A percentile compares a stretch with the other conserved stretches of the same genome.
Conservation (phyloP, 129 eudicot genomes). For the Flaveria sonorensis region DNA sequence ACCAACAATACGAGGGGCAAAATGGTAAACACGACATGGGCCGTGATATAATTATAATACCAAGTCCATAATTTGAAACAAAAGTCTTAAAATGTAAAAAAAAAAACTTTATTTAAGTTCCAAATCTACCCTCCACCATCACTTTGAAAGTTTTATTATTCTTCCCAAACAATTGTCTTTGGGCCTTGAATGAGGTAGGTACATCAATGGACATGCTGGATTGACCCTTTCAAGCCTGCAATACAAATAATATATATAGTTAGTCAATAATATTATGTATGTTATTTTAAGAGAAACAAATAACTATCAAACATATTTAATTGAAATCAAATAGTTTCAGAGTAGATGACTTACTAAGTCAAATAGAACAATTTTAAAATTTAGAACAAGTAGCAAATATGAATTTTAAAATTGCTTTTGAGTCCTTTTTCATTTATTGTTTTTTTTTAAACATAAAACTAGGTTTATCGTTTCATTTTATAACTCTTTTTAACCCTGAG, state of each 20-base stretch:
- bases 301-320: background rate
- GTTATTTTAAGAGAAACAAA: background rate
- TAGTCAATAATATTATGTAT: background rate
- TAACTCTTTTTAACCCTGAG: no score
- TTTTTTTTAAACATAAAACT: no score
- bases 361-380: background rate
- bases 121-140: constrained; percentile 23
- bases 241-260: constrained; percentile 1
- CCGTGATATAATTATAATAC: background rate
- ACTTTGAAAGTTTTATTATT: constrained; percentile 44
- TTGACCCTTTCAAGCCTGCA: constrained; percentile 74
- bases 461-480: no score
- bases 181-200: constrained; percentile 80
- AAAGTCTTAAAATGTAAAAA: background rate
- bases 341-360: constrained; percentile 4
- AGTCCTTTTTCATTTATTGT: no score
- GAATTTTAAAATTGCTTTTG: no score
- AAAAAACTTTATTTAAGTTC: constrained; percentile 10
- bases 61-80: background rate
- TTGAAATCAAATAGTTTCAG: background rate
- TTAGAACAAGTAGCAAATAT: background rate
- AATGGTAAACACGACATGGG: background rate
- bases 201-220: constrained; percentile 50
- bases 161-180: constrained; percentile 80
- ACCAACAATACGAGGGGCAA: background rate